Evolutionary conservation across 371 early-diverging fungal species (phyloP).

Genomic region (Mucor saturninus): DNA sequence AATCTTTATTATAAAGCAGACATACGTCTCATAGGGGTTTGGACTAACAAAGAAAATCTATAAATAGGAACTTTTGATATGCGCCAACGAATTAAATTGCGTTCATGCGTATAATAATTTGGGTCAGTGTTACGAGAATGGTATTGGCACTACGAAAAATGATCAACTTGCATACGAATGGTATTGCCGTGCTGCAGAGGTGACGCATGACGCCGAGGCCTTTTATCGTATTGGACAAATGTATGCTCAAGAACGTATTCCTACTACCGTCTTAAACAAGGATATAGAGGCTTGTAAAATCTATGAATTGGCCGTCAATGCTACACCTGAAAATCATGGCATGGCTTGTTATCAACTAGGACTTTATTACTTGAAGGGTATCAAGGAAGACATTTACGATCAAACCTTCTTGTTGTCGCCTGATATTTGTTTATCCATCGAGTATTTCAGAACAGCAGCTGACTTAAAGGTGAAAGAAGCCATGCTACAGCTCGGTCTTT

Average conservation of each 20-base stretch:
- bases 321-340: constrained; percentile 35
- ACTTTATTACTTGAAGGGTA: constrained; percentile 40
- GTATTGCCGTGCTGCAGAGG: constrained; percentile 43
- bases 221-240: constrained; percentile 47
- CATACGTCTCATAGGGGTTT: background rate
- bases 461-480: constrained; percentile 39
- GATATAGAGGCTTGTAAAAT: constrained; percentile 42
- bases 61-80: constrained; percentile 44
- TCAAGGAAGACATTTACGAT: constrained; percentile 1
- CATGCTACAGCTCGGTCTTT: constrained; percentile 41
- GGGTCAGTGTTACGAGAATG: constrained; percentile 53
- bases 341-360: constrained; percentile 42
- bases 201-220: constrained; percentile 46
- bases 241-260: constrained; percentile 31
- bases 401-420: constrained; percentile 13
- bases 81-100: constrained; percentile 44
- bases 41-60: background rate
- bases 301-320: constrained; percentile 38
- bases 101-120: constrained; percentile 44
- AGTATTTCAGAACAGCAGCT: constrained; percentile 42
- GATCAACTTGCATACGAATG: constrained; percentile 50
- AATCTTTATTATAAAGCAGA: background rate
- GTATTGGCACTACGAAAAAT: constrained; percentile 49
- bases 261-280: constrained; percentile 14
- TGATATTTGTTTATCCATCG: constrained; percentile 27